Conservation (phyloP, 495 filamentous ascomycete species). For the Polyplosphaeria fusca region DNA sequence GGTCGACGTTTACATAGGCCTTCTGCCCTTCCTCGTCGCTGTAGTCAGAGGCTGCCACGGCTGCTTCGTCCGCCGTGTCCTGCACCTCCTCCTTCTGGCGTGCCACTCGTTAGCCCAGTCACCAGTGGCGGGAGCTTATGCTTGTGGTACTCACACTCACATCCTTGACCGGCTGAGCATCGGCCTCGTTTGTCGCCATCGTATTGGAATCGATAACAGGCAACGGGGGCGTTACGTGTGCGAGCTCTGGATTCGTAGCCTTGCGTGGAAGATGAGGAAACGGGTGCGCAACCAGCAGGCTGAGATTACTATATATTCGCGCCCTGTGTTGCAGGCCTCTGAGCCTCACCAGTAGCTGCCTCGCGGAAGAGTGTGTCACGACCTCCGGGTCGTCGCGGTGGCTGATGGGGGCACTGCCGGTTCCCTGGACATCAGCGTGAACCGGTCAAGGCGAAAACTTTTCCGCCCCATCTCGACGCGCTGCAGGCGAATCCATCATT, state of each 20-base stretch:
- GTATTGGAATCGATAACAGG: neutral
- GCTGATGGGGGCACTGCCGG: no score
- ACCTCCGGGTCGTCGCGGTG: no score
- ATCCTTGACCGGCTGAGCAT: slow-evolving; percentile 16
- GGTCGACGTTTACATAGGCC: slow-evolving; percentile 8
- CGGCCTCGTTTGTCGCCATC: slow-evolving; percentile 17
- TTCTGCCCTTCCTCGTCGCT: slow-evolving; percentile 3
- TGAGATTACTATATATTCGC: slow-evolving; percentile 8
- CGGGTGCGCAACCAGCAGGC: slow-evolving; percentile 7
- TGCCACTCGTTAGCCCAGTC: slow-evolving; percentile 14
- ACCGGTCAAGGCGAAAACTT: no score
- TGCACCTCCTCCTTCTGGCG: slow-evolving; percentile 14
- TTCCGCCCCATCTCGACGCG: no score
- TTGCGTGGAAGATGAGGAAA: slow-evolving; percentile 1
- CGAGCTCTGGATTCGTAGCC: slow-evolving; percentile 12
- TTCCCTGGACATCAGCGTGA: no score
- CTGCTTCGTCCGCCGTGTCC: neutral
- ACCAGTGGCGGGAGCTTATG: slow-evolving; percentile 11
- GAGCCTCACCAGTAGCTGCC: slow-evolving; percentile 14
- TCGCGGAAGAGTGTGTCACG: no score
- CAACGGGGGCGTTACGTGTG: neutral
- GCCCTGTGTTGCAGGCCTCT: slow-evolving; percentile 23
- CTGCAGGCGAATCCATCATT: no score
- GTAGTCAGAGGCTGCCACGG: neutral
- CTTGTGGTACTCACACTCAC: slow-evolving; percentile 1